Base-by-base conservation (phyloP, 2,329 filamentous ascomycete species). In the Coniochaeta ligniaria region DNA sequence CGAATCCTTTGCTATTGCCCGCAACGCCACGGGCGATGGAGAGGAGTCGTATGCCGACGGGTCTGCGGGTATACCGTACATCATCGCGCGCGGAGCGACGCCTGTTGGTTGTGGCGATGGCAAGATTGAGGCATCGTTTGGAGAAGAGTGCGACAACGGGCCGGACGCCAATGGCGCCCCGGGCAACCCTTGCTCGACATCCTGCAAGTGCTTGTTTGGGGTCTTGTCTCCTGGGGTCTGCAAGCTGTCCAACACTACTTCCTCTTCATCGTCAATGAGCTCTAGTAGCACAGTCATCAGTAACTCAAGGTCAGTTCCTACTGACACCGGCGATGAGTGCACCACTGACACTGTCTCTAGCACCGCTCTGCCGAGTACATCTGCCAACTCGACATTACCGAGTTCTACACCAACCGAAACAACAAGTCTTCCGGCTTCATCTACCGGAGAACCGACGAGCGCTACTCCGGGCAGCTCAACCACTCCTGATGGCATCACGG, bases 91-190 rank as follows among this genome's bases (percentile, higher is more conserved):
- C 50, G 75, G 75, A 8, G 75, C 72, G 9, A 75, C 72, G 2
- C 75, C 75, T 3, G 64, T 71, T 12, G 75, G 74, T 22, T 78
- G 76, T 55, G 76, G 76, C 35, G 69, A 78, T 59, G 74, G 75
- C 28, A 66, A 66, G 1, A 71, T 72, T 36, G 69, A 77, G 28
- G 28, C 66, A 1, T 58, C 60, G 35, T 64, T 71, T 50, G 72
- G 72, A 14, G 76, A 78, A 63, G 74, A 78, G 57, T 78, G 76
- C 47, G 76, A 78, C 59, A 70, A 74, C 57, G 74, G 74, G 1
- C 45, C 60, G 1, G 38, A 59, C 17, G 31, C 12, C 54, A 76
- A 77, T 57, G 71, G 68, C 0, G 62, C 62, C 0, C 64, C 69
- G 9, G 74, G 67, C 6, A 72, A 72, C 60, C 67, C 68, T 26